Evolutionary conservation across 2,329 filamentous ascomycete species (phyloP).

Genomic region (Diaporthe vaccinii): DNA sequence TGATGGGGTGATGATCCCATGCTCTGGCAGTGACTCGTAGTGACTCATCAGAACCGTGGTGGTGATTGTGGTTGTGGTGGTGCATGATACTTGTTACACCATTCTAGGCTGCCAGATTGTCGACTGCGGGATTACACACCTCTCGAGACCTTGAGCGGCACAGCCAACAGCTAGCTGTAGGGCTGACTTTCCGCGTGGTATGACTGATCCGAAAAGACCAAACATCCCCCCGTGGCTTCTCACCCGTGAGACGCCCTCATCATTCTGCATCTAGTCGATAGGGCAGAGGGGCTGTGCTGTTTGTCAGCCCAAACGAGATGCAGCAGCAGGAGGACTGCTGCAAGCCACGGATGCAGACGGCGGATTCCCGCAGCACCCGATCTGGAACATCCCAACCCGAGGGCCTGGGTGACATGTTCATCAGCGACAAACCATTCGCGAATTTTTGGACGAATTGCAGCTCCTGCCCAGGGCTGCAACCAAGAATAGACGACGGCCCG

Average conservation of each 20-base stretch:
- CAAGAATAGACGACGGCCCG: constrained; percentile 37
- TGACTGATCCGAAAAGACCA: constrained; percentile 8
- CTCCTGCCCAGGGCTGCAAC: constrained; percentile 13
- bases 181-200: constrained; percentile 18
- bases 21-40: constrained; percentile 3
- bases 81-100: constrained; percentile 9
- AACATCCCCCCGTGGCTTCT: background rate
- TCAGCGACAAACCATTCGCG: constrained; percentile 37
- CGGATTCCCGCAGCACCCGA: constrained; percentile 36
- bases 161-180: constrained; percentile 20
- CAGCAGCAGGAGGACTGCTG: constrained; percentile 36
- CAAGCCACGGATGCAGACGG: constrained; percentile 35
- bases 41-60: constrained; percentile 18
- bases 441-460: constrained; percentile 35
- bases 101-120: constrained; percentile 23
- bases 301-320: constrained; percentile 31
- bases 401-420: constrained; percentile 37
- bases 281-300: constrained; percentile 34
- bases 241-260: constrained; percentile 18
- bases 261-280: background rate
- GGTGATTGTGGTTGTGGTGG: background rate
- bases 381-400: constrained; percentile 41
- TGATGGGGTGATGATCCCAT: background rate
- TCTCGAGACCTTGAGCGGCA: background rate
- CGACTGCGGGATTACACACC: constrained; percentile 15